Evolutionary conservation across 2,329 filamentous ascomycete species (phyloP).

Genomic region (Pestalotiopsis sp.): DNA sequence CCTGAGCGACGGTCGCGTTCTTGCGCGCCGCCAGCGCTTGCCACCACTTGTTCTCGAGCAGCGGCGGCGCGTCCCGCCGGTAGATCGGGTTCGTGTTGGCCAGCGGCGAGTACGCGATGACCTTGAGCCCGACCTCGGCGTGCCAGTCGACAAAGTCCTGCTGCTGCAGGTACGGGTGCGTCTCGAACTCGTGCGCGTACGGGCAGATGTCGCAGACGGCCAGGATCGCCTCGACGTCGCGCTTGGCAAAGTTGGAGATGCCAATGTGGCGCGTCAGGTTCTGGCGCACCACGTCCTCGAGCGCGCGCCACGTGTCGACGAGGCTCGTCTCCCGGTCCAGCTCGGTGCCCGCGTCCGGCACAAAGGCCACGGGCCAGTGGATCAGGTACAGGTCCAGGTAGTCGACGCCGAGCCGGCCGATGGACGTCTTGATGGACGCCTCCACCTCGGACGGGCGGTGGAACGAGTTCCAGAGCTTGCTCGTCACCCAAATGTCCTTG

Average conservation of each 20-base stretch:
- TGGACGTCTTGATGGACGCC: conserved; percentile 47
- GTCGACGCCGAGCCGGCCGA: conserved; percentile 49
- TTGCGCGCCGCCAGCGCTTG: conserved; percentile 40
- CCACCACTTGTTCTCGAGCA: conserved; percentile 46
- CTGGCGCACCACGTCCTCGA: conserved; percentile 56
- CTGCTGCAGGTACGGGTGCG: conserved; percentile 56
- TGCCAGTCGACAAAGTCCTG: conserved; percentile 50
- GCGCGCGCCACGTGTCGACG: conserved; percentile 57
- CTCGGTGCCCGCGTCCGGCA: conserved; percentile 29
- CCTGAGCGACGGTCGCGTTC: conserved; percentile 44
- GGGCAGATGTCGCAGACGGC: conserved; percentile 51
- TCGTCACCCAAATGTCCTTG: conserved; percentile 56
- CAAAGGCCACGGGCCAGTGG: conserved; percentile 40
- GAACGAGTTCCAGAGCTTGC: conserved; percentile 37
- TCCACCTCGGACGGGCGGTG: conserved; percentile 39
- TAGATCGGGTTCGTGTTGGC: conserved; percentile 57
- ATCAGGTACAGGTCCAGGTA: conserved; percentile 59
- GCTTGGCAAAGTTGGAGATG: conserved; percentile 61
- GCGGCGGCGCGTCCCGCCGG: conserved; percentile 28
- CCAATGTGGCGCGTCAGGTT: conserved; percentile 61
- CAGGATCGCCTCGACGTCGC: conserved; percentile 41
- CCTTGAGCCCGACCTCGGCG: conserved; percentile 43
- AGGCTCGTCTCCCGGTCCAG: conserved; percentile 32
- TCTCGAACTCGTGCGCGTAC: conserved; percentile 61
- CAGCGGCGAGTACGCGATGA: conserved; percentile 50